These are phyloP conservation scores for Ophiostoma triangulosporum DNA, from an alignment of 2,329 filamentous ascomycete genomes.

Conservation along the genomic window DNA sequence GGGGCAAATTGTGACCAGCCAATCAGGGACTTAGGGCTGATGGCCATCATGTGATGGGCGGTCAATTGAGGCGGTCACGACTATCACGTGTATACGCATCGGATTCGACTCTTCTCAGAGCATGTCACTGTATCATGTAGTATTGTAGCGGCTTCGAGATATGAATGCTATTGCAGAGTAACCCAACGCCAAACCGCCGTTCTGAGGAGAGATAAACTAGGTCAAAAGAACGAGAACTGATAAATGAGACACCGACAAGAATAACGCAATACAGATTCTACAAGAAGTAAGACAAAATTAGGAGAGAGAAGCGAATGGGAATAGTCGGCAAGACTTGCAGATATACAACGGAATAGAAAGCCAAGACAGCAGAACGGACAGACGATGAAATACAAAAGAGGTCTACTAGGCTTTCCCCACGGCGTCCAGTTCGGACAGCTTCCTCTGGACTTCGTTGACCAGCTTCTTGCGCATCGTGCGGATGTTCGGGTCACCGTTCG, in stretches of 20 bases:
- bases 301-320: not conserved
- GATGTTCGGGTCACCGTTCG: constrained; percentile 52
- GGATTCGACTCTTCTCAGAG: too few species aligned
- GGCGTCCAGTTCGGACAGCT: constrained; percentile 52
- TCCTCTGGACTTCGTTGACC: constrained; percentile 55
- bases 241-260: not conserved
- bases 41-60: not conserved
- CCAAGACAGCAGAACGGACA: not conserved
- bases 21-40: not conserved
- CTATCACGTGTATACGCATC: not conserved
- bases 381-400: not conserved
- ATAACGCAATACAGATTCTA: not conserved
- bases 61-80: not conserved
- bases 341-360: not conserved
- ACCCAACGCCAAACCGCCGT: too few species aligned
- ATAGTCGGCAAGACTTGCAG: not conserved
- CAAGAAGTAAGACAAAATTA: not conserved
- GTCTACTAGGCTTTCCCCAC: constrained; percentile 2
- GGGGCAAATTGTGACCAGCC: not conserved
- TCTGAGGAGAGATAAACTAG: not conserved
- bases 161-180: too few species aligned
- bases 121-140: too few species aligned
- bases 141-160: too few species aligned
- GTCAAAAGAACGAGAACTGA: not conserved
- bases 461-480: constrained; percentile 55